These are phyloP conservation scores for Verbascum thapsus DNA, from an alignment of 257 asterid species.

Conservation along the genomic window DNA sequence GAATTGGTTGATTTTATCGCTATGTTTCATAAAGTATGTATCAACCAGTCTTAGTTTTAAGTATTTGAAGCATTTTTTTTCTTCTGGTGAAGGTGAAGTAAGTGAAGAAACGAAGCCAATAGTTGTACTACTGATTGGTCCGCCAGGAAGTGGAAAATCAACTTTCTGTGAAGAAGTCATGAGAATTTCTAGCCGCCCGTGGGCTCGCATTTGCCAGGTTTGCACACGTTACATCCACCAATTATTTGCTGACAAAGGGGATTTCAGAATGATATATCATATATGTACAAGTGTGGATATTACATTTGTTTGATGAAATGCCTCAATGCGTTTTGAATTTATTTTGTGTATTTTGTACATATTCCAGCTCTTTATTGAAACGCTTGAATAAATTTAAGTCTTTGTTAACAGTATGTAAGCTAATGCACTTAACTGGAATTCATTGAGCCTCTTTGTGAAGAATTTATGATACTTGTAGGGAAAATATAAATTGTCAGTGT, in stretches of 20 bases:
- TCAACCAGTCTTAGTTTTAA: neutral
- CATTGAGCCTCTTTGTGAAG: too few relatives aligned
- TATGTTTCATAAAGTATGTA: neutral
- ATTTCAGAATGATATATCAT: neutral
- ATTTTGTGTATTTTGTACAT: neutral
- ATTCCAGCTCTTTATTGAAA: neutral
- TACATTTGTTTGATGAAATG: conserved; percentile 42
- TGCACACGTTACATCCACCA: neutral
- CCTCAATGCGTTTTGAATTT: conserved; percentile 21
- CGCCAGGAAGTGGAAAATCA: conserved; percentile 97
- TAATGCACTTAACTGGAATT: too few relatives aligned
- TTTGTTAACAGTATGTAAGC: too few relatives aligned
- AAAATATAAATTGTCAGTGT: too few relatives aligned
- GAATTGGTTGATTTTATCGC: neutral
- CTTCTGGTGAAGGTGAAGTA: conserved; percentile 38
- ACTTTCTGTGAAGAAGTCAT: conserved; percentile 79
- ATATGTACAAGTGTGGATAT: neutral
- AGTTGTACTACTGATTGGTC: conserved; percentile 64
- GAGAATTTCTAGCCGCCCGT: conserved; percentile 54
- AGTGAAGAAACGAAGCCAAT: conserved; percentile 36
- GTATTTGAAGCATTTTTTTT: neutral
- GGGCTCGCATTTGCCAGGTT: conserved; percentile 97
- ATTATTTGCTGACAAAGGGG: neutral
- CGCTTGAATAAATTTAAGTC: too few relatives aligned
- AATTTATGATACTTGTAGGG: too few relatives aligned